phyloP scores from a whole-genome alignment of 345 rosid species.

The Toxicodendron radicans region DNA sequence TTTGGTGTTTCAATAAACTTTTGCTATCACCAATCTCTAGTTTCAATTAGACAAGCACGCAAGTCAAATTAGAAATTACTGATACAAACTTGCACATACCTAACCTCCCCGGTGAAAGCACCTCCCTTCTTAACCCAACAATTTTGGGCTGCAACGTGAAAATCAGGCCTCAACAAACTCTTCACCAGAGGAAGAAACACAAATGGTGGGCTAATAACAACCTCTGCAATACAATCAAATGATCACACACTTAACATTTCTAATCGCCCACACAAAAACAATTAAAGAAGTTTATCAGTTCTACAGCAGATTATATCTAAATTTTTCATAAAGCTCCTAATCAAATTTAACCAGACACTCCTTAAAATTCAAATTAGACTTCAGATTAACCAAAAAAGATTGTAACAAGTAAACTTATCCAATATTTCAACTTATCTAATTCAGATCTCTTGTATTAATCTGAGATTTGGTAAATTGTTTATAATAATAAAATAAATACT shows the following conservation, averaged over 20 bases:
- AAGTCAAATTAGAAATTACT: not conserved
- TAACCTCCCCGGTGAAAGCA: conserved; percentile 94
- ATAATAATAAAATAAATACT: not conserved
- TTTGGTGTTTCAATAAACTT: not conserved
- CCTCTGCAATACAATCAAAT: conserved; percentile 46
- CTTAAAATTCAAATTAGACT: too few relatives aligned
- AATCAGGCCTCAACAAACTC: conserved; percentile 58
- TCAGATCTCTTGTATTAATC: too few relatives aligned
- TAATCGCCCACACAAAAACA: too few relatives aligned
- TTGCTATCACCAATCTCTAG: not conserved
- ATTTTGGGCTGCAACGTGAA: conserved; percentile 89
- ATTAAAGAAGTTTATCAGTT: too few relatives aligned
- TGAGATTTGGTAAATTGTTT: too few relatives aligned
- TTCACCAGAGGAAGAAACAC: conserved; percentile 78
- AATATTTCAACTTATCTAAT: too few relatives aligned
- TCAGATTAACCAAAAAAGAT: too few relatives aligned
- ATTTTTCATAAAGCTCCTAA: not conserved
- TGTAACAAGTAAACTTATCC: too few relatives aligned
- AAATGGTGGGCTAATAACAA: conserved; percentile 86
- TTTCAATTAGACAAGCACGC: not conserved
- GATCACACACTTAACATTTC: not conserved
- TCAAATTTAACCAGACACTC: not conserved
- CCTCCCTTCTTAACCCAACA: conserved; percentile 98
- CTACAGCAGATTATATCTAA: too few relatives aligned
- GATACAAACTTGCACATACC: conserved; percentile 36